Percentiles rank a stretch among this genome's conserved stretches.
Conservation (phyloP, 2,329 filamentous ascomycete genomes). For the Colletotrichum destructivum region DNA sequence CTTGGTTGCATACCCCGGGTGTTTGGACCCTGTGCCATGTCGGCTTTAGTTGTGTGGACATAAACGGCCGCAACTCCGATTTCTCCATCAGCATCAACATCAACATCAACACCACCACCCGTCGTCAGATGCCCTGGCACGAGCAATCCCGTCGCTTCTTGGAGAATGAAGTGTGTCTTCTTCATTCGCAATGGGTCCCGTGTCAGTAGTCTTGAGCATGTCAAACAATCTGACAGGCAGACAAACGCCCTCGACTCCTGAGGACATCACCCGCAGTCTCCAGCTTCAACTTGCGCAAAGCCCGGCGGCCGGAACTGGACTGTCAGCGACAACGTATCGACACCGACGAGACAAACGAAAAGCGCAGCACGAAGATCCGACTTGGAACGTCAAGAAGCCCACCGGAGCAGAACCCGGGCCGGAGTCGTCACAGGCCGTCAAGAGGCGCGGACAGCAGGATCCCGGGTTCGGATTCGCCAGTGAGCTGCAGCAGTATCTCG, state of each 20-base stretch:
- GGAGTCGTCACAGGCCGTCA: not conserved
- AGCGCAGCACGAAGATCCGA: not conserved
- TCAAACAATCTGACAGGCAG: not conserved
- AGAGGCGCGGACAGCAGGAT: not conserved
- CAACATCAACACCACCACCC: not conserved
- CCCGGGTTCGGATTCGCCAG: not conserved
- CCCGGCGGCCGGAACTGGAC: not conserved
- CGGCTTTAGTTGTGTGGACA: too few species aligned
- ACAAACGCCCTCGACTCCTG: not conserved
- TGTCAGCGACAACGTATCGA: not conserved
- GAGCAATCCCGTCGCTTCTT: too few species aligned
- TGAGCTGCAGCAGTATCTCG: slow-evolving; percentile 3
- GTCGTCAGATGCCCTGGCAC: not conserved
- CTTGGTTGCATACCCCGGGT: not conserved
- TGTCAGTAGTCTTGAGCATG: not conserved
- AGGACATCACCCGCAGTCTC: not conserved
- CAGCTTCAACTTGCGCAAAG: slow-evolving; percentile 4
- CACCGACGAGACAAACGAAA: not conserved
- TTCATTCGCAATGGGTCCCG: slow-evolving; percentile 1
- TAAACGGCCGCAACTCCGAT: not conserved
- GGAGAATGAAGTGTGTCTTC: not conserved
- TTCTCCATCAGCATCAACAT: too few species aligned
- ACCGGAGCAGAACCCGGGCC: not conserved
- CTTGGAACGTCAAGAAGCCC: not conserved
- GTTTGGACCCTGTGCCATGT: not conserved